phyloP scores from a whole-genome alignment of 495 filamentous ascomycete species.

The Penicillium cataractarum region DNA sequence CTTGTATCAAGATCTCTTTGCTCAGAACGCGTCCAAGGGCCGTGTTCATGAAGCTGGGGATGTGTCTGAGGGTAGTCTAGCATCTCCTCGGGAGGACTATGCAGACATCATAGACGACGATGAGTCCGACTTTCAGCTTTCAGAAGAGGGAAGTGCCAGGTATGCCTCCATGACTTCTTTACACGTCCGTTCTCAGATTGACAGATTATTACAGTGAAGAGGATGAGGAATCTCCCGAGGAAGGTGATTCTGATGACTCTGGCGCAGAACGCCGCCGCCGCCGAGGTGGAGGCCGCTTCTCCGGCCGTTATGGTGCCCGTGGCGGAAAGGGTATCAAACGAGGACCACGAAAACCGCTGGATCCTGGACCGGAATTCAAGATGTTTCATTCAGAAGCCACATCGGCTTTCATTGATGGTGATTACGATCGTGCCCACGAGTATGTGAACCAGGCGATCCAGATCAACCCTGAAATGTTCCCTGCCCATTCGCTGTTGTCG shows the following conservation, averaged over 20 bases:
- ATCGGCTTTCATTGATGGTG: constrained; percentile 66
- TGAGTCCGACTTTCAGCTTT: constrained; percentile 31
- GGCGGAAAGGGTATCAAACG: constrained; percentile 56
- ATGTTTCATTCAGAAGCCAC: constrained; percentile 70
- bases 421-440: constrained; percentile 65
- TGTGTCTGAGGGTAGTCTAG: constrained; percentile 13
- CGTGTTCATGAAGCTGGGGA: constrained; percentile 13
- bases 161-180: constrained; percentile 16
- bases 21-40: constrained; percentile 20
- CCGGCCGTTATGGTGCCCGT: constrained; percentile 47
- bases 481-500: constrained; percentile 74
- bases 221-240: constrained; percentile 41
- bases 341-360: constrained; percentile 71
- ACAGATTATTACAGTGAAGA: constrained; percentile 25
- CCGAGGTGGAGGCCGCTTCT: constrained; percentile 44
- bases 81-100: background rate
- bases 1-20: constrained; percentile 37
- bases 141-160: constrained; percentile 41
- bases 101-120: constrained; percentile 26
- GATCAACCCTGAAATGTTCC: constrained; percentile 81
- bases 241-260: constrained; percentile 26
- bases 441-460: constrained; percentile 70
- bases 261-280: constrained; percentile 36
- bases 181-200: background rate
- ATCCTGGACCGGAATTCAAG: constrained; percentile 76